Base-by-base conservation (phyloP, 1,139 yeast genomes). In the Torulaspora pretoriensis region DNA sequence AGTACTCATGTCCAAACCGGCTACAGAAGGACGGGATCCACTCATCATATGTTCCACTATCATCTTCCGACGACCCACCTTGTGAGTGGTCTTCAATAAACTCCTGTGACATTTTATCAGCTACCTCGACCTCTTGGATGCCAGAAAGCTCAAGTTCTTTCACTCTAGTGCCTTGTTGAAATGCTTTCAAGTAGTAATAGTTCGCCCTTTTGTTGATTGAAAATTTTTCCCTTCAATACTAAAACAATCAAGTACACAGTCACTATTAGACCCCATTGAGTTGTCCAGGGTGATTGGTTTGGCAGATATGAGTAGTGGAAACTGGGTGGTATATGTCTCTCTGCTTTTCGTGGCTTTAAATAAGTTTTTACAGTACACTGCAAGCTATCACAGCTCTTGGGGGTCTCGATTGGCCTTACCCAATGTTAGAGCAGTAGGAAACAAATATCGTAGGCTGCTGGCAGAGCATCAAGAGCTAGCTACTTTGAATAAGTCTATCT, bases 11-110 rank as follows among this genome's bases (percentile, higher is more conserved):
- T 19, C 96, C 96, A 59, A 85, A 87, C 53, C 83, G 74, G 36
- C 87, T 79, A 63, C 97, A 89, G 67, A 83, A 90, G 58, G 85
- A 87, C 51, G 86, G 79, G 55, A 92, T 85, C 98, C 98, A 92
- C 35, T 94, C 83, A 54, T 83, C 83, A 40, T 58, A 63, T 10
- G 59, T 54, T 5, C 64, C 65, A 45, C 65, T 61, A 30, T 61
- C 65, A 37, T 56, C 61, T 13, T 55, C 59, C 8, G 61, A 56
- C 17, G 57, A 51, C 13, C 46, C 51, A 8, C 42, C 38, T 32
- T 46, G 54, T 8, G 56, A 48, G 19, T 47, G 50, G 28, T 51
- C 56, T 45, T 50, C 59, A 32, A 54, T 47, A 39, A 49, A 56
- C 33, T 54, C 58, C 35, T 53, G 51, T n/a, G 58, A 48, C 59